phyloP scores from a whole-genome alignment of 768 basidiomycete species.

The Pleurotus platypus region DNA sequence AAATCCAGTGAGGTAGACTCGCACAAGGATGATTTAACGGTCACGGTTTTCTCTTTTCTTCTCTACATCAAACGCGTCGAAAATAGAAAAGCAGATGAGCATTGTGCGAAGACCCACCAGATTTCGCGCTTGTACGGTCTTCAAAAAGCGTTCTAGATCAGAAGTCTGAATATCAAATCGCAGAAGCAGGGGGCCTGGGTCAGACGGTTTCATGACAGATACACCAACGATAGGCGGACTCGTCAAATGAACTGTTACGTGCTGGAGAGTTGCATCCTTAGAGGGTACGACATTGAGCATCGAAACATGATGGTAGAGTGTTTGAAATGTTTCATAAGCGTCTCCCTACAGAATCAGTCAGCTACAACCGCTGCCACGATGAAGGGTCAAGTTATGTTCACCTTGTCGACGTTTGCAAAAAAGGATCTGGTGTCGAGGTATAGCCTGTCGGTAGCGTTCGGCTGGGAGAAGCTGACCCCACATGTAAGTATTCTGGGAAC shows the following conservation, averaged over 20 bases:
- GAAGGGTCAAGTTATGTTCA: slow-evolving; percentile 12
- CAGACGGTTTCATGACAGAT: slow-evolving; percentile 17
- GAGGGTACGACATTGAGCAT: slow-evolving; percentile 18
- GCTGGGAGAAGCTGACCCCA: slow-evolving; percentile 14
- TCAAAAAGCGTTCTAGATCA: slow-evolving; percentile 33
- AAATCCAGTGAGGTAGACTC: slow-evolving; percentile 8
- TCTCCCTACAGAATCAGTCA: slow-evolving; percentile 33
- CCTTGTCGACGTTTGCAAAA: slow-evolving; percentile 46
- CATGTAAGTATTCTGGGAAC: slow-evolving; percentile 35
- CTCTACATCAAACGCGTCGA: not conserved
- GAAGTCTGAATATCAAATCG: slow-evolving; percentile 34
- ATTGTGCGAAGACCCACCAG: slow-evolving; percentile 32
- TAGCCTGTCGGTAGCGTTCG: slow-evolving; percentile 39
- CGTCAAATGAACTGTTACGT: slow-evolving; percentile 8
- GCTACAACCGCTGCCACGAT: slow-evolving; percentile 2
- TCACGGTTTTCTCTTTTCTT: not conserved
- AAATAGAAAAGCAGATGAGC: no score
- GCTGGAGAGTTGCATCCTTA: not conserved
- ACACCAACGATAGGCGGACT: slow-evolving; percentile 16
- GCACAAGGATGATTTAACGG: slow-evolving; percentile 4
- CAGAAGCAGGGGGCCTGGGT: slow-evolving; percentile 19
- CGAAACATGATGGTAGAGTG: slow-evolving; percentile 34
- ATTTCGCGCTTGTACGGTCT: slow-evolving; percentile 38
- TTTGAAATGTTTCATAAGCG: slow-evolving; percentile 46
- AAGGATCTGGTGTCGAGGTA: slow-evolving; percentile 50